phyloP scores from a whole-genome alignment of 108 stramenopile species.

The Nitzschia palea region DNA sequence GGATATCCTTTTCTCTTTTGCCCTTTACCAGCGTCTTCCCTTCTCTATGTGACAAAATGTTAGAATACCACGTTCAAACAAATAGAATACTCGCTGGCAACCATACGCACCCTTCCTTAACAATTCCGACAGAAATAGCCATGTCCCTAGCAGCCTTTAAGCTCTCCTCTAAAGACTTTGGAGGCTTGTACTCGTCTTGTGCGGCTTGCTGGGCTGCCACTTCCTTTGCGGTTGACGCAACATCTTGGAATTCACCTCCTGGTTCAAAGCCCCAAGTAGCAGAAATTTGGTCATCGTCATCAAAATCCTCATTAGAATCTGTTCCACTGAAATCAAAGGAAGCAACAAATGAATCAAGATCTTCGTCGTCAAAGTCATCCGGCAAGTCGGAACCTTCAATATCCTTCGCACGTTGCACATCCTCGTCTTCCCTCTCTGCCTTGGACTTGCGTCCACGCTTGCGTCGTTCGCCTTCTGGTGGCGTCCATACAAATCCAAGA shows the following conservation, averaged over 20 bases:
- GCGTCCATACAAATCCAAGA: slow-evolving; percentile 85
- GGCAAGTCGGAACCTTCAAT: slow-evolving; percentile 1
- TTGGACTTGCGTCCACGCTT: slow-evolving; percentile 62
- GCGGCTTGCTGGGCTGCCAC: slow-evolving; percentile 41
- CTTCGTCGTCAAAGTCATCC: slow-evolving; percentile 32
- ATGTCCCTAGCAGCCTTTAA: slow-evolving; percentile 56
- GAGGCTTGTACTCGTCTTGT: slow-evolving; percentile 41
- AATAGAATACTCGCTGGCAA: not conserved
- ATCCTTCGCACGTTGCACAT: slow-evolving; percentile 15
- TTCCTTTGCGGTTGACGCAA: slow-evolving; percentile 37
- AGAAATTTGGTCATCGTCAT: slow-evolving; percentile 22
- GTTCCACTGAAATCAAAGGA: slow-evolving; percentile 30
- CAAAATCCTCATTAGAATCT: slow-evolving; percentile 16
- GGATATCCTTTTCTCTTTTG: slow-evolving; percentile 60
- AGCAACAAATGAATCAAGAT: slow-evolving; percentile 26
- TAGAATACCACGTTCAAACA: not conserved
- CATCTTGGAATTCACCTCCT: slow-evolving; percentile 26
- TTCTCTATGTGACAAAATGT: slow-evolving; percentile 27
- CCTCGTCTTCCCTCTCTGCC: slow-evolving; percentile 46
- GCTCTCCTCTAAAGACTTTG: slow-evolving; percentile 56
- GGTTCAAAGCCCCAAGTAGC: slow-evolving; percentile 72
- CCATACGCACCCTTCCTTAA: slow-evolving; percentile 53
- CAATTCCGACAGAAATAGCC: slow-evolving; percentile 68
- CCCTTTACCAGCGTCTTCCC: slow-evolving; percentile 65
- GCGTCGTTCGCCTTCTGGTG: slow-evolving; percentile 57